Evolutionary conservation across 116 monocot species (phyloP).

Genomic region (Cymodocea nodosa): DNA sequence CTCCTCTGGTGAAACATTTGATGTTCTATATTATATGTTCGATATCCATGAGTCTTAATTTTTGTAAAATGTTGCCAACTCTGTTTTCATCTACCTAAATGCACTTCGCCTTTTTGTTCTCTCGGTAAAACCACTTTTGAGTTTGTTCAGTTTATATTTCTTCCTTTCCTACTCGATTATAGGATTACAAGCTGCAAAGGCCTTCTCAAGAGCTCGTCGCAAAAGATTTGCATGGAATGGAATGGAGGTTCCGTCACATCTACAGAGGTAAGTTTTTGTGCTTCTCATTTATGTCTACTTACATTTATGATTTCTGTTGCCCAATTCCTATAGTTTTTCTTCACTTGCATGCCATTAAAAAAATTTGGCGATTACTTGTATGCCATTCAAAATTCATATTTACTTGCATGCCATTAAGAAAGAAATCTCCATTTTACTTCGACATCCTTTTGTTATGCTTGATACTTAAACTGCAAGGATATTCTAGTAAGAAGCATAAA

Average conservation of each 20-base stretch:
- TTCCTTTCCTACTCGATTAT: background rate
- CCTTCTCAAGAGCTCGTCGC: slow-evolving; percentile 95
- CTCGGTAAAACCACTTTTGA: background rate
- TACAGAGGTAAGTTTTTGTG: slow-evolving; percentile 50
- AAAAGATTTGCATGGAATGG: slow-evolving; percentile 80
- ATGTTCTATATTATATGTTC: background rate
- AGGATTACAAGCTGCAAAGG: slow-evolving; percentile 90
- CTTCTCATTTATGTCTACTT: too few relatives aligned
- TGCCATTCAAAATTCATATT: too few relatives aligned
- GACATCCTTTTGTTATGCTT: too few relatives aligned
- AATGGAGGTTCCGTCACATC: slow-evolving; percentile 92
- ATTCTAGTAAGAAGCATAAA: too few relatives aligned
- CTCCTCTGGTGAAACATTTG: slow-evolving; percentile 60
- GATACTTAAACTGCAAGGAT: too few relatives aligned
- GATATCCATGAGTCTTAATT: background rate
- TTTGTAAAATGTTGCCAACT: background rate
- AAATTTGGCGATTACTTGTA: too few relatives aligned
- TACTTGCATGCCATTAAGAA: too few relatives aligned
- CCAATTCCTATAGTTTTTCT: background rate
- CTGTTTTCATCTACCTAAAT: too few relatives aligned
- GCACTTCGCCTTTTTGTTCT: background rate
- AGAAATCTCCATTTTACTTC: too few relatives aligned
- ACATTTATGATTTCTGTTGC: too few relatives aligned
- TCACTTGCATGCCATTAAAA: too few relatives aligned
- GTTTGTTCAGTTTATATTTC: background rate